Conservation (phyloP, 495 filamentous ascomycete species). For the Pyrenopolyporus hunteri region DNA sequence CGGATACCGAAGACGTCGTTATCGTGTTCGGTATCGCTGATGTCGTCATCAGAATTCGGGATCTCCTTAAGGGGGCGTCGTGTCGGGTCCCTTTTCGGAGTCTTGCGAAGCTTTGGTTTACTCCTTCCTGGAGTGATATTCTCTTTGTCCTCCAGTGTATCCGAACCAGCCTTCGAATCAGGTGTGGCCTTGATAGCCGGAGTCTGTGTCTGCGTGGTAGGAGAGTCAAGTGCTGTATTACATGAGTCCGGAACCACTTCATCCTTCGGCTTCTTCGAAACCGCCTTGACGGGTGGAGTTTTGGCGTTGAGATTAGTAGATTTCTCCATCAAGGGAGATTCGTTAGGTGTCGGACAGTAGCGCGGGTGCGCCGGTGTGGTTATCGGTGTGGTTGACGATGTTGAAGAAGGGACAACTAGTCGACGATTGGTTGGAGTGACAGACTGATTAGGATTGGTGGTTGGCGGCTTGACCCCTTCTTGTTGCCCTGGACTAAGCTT, state of each 20-base stretch:
- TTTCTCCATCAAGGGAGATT: slow-evolving; percentile 48
- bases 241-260: slow-evolving; percentile 50
- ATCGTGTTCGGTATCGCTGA: slow-evolving; percentile 36
- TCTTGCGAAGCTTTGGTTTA: slow-evolving; percentile 32
- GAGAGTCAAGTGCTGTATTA: slow-evolving; percentile 41
- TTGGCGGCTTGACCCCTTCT: slow-evolving; percentile 14
- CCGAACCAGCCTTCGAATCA: slow-evolving; percentile 27
- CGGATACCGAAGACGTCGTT: slow-evolving; percentile 12
- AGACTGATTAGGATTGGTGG: slow-evolving; percentile 32
- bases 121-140: slow-evolving; percentile 39
- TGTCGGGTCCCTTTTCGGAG: slow-evolving; percentile 11
- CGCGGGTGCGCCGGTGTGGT: slow-evolving; percentile 42
- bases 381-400: slow-evolving; percentile 47
- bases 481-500: no score
- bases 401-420: slow-evolving; percentile 50
- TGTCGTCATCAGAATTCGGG: slow-evolving; percentile 52
- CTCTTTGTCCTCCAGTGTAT: slow-evolving; percentile 38
- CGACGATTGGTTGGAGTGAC: slow-evolving; percentile 45
- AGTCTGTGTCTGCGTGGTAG: slow-evolving; percentile 5
- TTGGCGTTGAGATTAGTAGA: slow-evolving; percentile 46
- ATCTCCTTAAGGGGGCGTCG: slow-evolving; percentile 42
- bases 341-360: slow-evolving; percentile 32
- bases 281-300: slow-evolving; percentile 36
- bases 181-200: slow-evolving; percentile 27
- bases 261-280: slow-evolving; percentile 38